Conservation (phyloP, 768 basidiomycete species). For the Lactarius hatsudake region DNA sequence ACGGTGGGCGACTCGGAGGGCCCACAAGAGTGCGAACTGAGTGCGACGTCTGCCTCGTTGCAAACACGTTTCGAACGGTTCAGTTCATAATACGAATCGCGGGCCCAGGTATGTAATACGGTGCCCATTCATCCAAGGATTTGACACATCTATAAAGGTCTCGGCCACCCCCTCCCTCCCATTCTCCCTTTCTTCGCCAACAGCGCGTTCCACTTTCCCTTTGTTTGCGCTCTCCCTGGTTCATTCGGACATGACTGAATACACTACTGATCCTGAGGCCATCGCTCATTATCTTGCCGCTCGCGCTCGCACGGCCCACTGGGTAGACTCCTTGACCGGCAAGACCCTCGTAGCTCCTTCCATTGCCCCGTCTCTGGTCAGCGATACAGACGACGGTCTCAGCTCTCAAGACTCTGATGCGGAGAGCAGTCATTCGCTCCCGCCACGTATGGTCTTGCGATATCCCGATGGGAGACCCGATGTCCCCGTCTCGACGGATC, state of each 20-base stretch:
- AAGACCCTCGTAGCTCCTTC: constrained; percentile 49
- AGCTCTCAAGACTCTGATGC: constrained; percentile 41
- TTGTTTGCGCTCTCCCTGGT: constrained; percentile 1
- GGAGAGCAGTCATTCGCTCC: constrained; percentile 46
- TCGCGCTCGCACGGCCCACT: constrained; percentile 60
- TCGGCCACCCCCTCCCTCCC: constrained; percentile 21
- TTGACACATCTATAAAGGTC: constrained; percentile 22
- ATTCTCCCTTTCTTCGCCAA: constrained; percentile 23
- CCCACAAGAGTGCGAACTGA: not conserved
- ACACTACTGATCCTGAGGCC: constrained; percentile 56
- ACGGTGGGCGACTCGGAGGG: too few relatives aligned
- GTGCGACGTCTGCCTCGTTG: constrained; percentile 18
- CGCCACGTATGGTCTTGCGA: constrained; percentile 70
- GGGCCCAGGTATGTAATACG: not conserved
- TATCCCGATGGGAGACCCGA: constrained; percentile 54
- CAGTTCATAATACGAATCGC: constrained; percentile 4
- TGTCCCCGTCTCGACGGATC: constrained; percentile 11
- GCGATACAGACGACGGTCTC: constrained; percentile 36
- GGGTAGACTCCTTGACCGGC: constrained; percentile 48
- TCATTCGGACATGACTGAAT: constrained; percentile 54
- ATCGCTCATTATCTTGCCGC: constrained; percentile 55
- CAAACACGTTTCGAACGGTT: constrained; percentile 21
- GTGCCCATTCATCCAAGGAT: not conserved
- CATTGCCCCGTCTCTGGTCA: constrained; percentile 26
- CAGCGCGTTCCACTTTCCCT: constrained; percentile 20